A percentile compares a stretch with the other conserved stretches of the same genome.
Evolutionary conservation across 192 early-diverging fungal species (phyloP).

Genomic region (Mortierella alpina): DNA sequence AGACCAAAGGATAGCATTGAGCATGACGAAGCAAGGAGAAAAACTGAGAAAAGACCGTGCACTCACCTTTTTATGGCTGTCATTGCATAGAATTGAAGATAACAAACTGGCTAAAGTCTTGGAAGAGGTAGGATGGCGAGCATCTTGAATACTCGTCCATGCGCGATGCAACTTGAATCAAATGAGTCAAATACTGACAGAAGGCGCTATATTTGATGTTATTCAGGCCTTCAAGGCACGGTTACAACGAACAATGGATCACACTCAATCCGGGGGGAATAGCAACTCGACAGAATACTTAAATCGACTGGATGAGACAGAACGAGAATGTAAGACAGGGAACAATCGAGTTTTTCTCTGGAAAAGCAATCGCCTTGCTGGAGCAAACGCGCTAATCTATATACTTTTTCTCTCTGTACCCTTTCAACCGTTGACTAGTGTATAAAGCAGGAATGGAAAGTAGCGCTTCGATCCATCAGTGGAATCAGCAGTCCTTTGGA

Average conservation of each 20-base stretch:
- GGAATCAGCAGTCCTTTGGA: constrained; percentile 50
- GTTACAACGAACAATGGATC: constrained; percentile 58
- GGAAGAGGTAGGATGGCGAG: constrained; percentile 12
- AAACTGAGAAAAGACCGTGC: too few relatives aligned
- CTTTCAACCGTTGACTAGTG: constrained; percentile 4
- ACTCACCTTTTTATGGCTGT: not conserved
- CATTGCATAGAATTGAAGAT: constrained; percentile 18
- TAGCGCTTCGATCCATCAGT: constrained; percentile 39
- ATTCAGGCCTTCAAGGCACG: constrained; percentile 56
- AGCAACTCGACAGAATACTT: constrained; percentile 53
- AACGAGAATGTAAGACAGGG: constrained; percentile 51
- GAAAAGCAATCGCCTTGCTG: not conserved
- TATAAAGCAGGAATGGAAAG: constrained; percentile 45
- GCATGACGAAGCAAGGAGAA: too few relatives aligned
- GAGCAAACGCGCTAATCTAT: not conserved
- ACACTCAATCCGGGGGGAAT: constrained; percentile 55
- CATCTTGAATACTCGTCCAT: too few relatives aligned
- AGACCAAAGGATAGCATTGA: too few relatives aligned
- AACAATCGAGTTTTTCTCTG: not conserved
- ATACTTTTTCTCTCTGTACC: not conserved
- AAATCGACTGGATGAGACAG: constrained; percentile 61
- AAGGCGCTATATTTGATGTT: not conserved
- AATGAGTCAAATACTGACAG: not conserved
- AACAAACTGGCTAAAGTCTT: constrained; percentile 4
- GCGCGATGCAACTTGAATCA: too few relatives aligned